Evolutionary conservation across 2,329 filamentous ascomycete genomes (phyloP), one percentile per base, ranked within the genome.

Genomic region (Colletotrichum musicola): DNA sequence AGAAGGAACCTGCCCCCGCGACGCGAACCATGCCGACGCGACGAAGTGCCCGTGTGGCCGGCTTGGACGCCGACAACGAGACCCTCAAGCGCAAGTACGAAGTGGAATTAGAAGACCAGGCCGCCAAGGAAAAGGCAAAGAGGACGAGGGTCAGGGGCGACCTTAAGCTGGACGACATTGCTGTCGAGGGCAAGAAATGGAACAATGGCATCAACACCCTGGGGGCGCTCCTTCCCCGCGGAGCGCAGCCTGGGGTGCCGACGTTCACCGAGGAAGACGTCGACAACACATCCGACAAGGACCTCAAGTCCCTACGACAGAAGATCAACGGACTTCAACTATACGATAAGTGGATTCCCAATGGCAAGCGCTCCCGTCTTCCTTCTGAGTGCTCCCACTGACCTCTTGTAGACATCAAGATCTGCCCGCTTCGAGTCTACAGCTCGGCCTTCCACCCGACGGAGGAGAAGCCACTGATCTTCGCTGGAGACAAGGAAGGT

Each of bases 401-500:
- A 68, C 16, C 10, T 46, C 46, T 50, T 46, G 14, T 1, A 94
- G 93, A 93, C 61, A 96, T 98, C 74, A 98, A 98, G 77, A 91
- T 98, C 56, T 95, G 93, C 0, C 95, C 94, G 0, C 94, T 97
- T 73, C 84, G 95, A 61, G 88, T 97, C 14, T 99, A 98, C 76
- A 87, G 93, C 0, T 89, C 98, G 74, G 90, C 91, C 0, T 95
- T 99, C 73, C 96, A 99, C 74, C 96, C 96, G 0, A 95, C 90
- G 0, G 85, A 90, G 66, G 90, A 95, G 3, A 98, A 98, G 75
- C 90, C 95, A 0, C 84, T 99, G 3, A 87, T 98, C 1, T 97
- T 99, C 76, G 95, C 95, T 0, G 95, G 95, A 12, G 96, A 99
- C 75, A 99, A 99, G 77, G 87, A 97, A 72, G 95, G 96, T 1